phyloP scores from a whole-genome alignment of 2,329 filamentous ascomycete species.

The Fulvia fulva region DNA sequence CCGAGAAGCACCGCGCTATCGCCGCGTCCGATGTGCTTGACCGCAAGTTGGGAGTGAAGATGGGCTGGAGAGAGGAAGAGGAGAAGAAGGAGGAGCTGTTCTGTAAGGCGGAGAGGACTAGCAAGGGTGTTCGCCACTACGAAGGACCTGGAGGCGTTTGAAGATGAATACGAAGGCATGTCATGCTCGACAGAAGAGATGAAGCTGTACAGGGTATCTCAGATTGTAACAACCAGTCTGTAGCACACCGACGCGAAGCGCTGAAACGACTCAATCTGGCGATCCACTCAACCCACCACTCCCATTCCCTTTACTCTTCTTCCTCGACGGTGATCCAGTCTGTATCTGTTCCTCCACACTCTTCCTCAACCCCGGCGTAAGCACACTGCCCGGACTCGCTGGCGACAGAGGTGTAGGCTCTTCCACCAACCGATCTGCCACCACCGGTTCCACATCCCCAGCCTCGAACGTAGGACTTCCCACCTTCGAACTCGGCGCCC shows the following conservation, averaged over 20 bases:
- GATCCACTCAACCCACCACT: background rate
- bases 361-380: slow-evolving; percentile 30
- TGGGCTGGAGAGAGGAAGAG: too few species aligned
- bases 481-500: slow-evolving; percentile 8
- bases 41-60: too few species aligned
- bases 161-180: too few species aligned
- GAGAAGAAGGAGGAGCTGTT: background rate
- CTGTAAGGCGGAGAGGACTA: too few species aligned
- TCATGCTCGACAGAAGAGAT: background rate
- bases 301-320: background rate
- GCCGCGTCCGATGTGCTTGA: background rate
- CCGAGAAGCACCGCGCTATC: background rate
- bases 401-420: slow-evolving; percentile 26
- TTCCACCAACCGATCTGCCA: slow-evolving; percentile 21
- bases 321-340: background rate
- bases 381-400: slow-evolving; percentile 17
- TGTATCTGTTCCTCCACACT: slow-evolving; percentile 30
- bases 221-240: background rate
- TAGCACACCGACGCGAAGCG: background rate
- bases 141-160: too few species aligned
- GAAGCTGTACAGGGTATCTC: background rate
- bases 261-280: background rate
- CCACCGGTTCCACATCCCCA: slow-evolving; percentile 15
- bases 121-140: too few species aligned
- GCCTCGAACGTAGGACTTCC: slow-evolving; percentile 17